Percentiles rank a stretch among this genome's conserved stretches.
Evolutionary conservation across 208 protist species (phyloP).

Genomic region (Leishmania mexicana): DNA sequence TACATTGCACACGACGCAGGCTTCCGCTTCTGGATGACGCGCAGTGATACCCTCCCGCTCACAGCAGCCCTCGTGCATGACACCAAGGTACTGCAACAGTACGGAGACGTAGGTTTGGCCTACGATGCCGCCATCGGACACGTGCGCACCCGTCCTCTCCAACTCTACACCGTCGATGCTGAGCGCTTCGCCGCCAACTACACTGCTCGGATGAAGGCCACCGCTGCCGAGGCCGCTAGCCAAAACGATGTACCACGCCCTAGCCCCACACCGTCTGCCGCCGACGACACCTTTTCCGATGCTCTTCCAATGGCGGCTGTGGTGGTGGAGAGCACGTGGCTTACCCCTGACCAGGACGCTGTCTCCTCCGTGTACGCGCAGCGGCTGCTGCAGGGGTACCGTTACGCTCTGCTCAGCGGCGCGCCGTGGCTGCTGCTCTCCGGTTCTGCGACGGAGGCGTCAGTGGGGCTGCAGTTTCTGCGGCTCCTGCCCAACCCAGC

Average conservation of each 20-base stretch:
- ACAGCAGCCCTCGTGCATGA: constrained; percentile 17
- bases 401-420: constrained; percentile 60
- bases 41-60: constrained; percentile 13
- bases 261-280: background rate
- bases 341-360: constrained; percentile 24
- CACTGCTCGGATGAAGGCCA: background rate
- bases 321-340: constrained; percentile 36
- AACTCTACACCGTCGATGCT: constrained; percentile 6
- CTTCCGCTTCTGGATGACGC: constrained; percentile 31
- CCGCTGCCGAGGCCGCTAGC: background rate
- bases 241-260: background rate
- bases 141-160: constrained; percentile 5
- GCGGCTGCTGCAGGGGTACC: constrained; percentile 48
- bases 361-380: constrained; percentile 37
- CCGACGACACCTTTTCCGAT: background rate
- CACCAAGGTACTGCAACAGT: background rate
- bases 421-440: constrained; percentile 67
- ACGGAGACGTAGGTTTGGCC: constrained; percentile 5
- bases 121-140: constrained; percentile 16
- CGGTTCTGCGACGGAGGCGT: constrained; percentile 28
- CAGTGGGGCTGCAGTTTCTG: constrained; percentile 32
- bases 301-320: constrained; percentile 34
- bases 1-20: constrained; percentile 26
- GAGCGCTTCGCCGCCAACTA: background rate
- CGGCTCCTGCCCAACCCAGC: constrained; percentile 14